Percentiles rank a stretch among this genome's conserved stretches.
phyloP scores from a whole-genome alignment of 805 yeast species.

The Suhomyces kilbournensis region DNA sequence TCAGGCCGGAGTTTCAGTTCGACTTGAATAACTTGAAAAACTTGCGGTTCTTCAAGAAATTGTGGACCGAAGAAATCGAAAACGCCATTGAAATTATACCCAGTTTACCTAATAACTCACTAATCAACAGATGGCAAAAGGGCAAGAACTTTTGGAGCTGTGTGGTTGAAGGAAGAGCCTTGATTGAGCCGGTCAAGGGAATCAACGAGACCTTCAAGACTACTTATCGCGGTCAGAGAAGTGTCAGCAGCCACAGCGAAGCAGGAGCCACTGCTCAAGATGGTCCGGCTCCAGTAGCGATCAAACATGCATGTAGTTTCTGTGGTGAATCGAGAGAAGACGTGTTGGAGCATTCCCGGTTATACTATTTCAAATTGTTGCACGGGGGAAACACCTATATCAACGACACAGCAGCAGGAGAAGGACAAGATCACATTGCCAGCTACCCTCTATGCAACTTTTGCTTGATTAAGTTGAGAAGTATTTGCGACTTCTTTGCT shows the following conservation, averaged over 20 bases:
- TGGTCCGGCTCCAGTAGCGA: constrained; percentile 64
- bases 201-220: constrained; percentile 70
- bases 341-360: constrained; percentile 70
- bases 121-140: constrained; percentile 41
- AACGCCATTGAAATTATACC: constrained; percentile 32
- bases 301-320: constrained; percentile 70
- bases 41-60: constrained; percentile 57
- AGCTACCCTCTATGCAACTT: constrained; percentile 74
- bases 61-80: constrained; percentile 77
- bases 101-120: constrained; percentile 52
- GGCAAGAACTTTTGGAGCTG: constrained; percentile 55
- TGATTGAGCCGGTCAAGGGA: constrained; percentile 83
- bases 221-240: constrained; percentile 21
- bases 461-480: constrained; percentile 76
- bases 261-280: constrained; percentile 13
- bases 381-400: constrained; percentile 15
- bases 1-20: constrained; percentile 31
- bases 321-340: constrained; percentile 80
- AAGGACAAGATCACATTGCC: constrained; percentile 28
- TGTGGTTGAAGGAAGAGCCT: constrained; percentile 75
- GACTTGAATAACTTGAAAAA: constrained; percentile 45
- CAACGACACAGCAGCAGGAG: constrained; percentile 14
- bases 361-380: constrained; percentile 61
- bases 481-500: constrained; percentile 79
- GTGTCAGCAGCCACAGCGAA: background rate